These are phyloP conservation scores for Cokeromyces recurvatus DNA, from an alignment of 371 early-diverging fungal species.

Conservation along the genomic window DNA sequence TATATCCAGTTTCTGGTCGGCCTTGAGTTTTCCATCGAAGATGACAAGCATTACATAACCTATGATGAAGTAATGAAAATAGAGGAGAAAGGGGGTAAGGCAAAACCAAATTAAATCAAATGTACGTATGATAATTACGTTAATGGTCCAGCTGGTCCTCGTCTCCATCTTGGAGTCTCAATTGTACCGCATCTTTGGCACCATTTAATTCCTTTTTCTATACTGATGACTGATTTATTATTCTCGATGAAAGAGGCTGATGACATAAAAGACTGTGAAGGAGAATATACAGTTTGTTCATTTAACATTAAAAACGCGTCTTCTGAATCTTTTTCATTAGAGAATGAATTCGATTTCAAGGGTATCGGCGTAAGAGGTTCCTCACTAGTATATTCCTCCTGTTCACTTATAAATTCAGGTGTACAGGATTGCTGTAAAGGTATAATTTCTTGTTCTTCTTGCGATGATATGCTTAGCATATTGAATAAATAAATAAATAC, in stretches of 20 bases:
- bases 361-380: too few species aligned
- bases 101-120: conserved; percentile 1
- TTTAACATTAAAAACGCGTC: conserved; percentile 3
- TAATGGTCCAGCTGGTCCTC: conserved; percentile 13
- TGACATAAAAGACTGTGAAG: too few species aligned
- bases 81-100: neutral
- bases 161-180: conserved; percentile 22
- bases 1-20: too few species aligned
- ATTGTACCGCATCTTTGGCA: conserved; percentile 20
- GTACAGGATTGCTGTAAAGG: too few species aligned
- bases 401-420: too few species aligned
- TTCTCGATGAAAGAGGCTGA: too few species aligned
- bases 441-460: too few species aligned
- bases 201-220: conserved; percentile 11
- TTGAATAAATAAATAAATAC: too few species aligned
- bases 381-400: too few species aligned
- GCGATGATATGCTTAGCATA: too few species aligned
- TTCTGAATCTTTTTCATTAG: neutral
- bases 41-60: conserved; percentile 44
- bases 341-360: too few species aligned
- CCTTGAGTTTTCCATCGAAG: conserved; percentile 23
- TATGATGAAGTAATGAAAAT: conserved; percentile 1
- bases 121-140: conserved; percentile 8
- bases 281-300: too few species aligned
- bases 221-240: neutral